Base-by-base conservation (phyloP, 1,284 basidiomycete species). In the Fomes fomentarius region DNA sequence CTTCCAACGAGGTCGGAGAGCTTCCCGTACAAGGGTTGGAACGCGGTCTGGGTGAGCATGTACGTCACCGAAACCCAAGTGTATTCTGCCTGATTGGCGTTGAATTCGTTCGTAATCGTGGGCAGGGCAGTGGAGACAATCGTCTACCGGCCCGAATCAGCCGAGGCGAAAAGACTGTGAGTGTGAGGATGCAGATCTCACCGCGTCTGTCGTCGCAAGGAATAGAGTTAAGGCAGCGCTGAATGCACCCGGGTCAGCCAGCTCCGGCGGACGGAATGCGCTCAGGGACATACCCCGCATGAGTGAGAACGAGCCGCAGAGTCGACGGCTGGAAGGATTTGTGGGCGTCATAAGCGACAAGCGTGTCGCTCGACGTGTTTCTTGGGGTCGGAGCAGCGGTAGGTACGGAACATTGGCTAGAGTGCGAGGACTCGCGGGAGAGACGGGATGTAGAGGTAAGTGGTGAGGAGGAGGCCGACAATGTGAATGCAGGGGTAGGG, bases 31-130 rank as follows among this genome's bases (percentile, higher is more conserved):
- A 93, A 71, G 37, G 91, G 90, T 64, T 92, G 91, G 59, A 85
- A 84, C 15, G 87, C 88, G 2, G 90, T 92, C 66, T 93, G 90
- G 2, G 90, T 90, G 50, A 93, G 77, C 79, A 92, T 81, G 64
- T 93, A 93, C 19, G 87, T 79, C 35, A 91, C 85, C 22, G 84
- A 87, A 47, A 93, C 86, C 90, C 91, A 93, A n/a, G 86, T 88
- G 64, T 91, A 93, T 66, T 90, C 81, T 47, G 74, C 78, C 54
- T 83, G 78, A 39, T 85, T 80, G 17, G 87, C 88, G 30, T 75
- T 57, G 35, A 92, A 77, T 50, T 89, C 80, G 56, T 76, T 81
- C 17, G 84, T 76, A 57, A 93, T 91, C 10, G 88, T 91, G 17
- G 90, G 91, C 51, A 93, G 71, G 63, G 82, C 84, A 17, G 91